Evolutionary conservation across 164 flowering plant species (phyloP), one percentile per base, ranked within the genome.

Genomic region (Akebia trifoliata): DNA sequence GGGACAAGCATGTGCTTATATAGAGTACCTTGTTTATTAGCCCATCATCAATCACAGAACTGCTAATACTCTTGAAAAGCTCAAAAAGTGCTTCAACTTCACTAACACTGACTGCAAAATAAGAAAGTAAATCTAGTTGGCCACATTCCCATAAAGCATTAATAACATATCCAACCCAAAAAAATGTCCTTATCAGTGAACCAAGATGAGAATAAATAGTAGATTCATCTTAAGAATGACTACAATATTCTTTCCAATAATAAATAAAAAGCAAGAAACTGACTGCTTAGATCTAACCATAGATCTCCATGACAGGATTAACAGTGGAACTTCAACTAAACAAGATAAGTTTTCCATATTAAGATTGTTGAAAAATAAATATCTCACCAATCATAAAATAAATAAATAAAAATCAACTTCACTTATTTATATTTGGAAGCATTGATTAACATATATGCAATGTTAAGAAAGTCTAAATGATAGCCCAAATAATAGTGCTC

Each of bases 21-120:
- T 9, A 24, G 14, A 35, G 15, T 75, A 79, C 86, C 86, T 81
- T 81, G 69, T 62, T 83, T 59, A 83, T 83, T 46, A 83, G 72
- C 61, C 89, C 89, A 71, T 83, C 86, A 59, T 83, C 89, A 71
- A 81, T 64, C 54, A 81, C 77, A 25, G 84, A 79, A 64, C 84
- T 71, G 73, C 86, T 79, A 38, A 83, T 83, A 62, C 79, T 81
- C 73, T 79, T 83, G 69, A 72, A 83, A 56, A 83, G 72, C 70
- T 83, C 88, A 72, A 81, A 83, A 28, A 83, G 56, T 21, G 88
- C 88, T 70, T 83, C 83, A 59, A 83, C 88, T 74, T 83, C 86
- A 64, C 84, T 81, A 11, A 81, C 86, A 40, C 78, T 83, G 65
- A 81, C 86, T 81, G 85, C 31, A 57, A 59, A 61, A 52, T 39